Percentiles rank a stretch among this genome's conserved stretches.
Evolutionary conservation across 106 monocot genomes (phyloP).

Genomic region (Allium sativum): DNA sequence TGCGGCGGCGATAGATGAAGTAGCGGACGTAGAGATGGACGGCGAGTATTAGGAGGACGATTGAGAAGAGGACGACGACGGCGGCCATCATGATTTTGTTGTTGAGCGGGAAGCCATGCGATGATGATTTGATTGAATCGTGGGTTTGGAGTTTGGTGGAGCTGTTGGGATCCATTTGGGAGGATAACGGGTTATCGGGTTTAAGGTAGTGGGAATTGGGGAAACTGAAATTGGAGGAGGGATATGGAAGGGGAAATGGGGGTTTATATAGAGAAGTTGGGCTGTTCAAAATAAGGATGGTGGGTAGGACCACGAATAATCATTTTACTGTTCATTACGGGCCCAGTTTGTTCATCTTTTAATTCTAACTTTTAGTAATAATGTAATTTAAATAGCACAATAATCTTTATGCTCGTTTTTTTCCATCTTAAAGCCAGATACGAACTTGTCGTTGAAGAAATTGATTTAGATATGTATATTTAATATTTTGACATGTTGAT

Average conservation of each 20-base stretch:
- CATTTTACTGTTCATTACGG: too few relatives aligned
- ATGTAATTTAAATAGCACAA: too few relatives aligned
- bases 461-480: too few relatives aligned
- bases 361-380: too few relatives aligned
- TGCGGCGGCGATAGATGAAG: background rate
- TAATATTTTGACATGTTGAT: too few relatives aligned
- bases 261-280: background rate
- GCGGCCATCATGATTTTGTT: conserved; percentile 26
- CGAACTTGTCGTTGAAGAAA: too few relatives aligned
- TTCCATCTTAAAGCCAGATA: too few relatives aligned
- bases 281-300: background rate
- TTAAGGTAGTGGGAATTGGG: background rate
- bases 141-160: background rate
- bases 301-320: background rate
- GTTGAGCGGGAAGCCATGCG: conserved; percentile 15
- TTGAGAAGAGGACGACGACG: conserved; percentile 24
- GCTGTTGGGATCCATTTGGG: conserved; percentile 1
- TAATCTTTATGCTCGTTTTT: too few relatives aligned
- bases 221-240: background rate
- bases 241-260: background rate
- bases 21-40: conserved; percentile 15
- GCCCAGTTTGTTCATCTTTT: too few relatives aligned
- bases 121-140: background rate
- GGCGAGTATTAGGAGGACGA: background rate
- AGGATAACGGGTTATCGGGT: background rate